Evolutionary conservation across 148 eudicot genomes (phyloP).

Genomic region (Cornus kousa): DNA sequence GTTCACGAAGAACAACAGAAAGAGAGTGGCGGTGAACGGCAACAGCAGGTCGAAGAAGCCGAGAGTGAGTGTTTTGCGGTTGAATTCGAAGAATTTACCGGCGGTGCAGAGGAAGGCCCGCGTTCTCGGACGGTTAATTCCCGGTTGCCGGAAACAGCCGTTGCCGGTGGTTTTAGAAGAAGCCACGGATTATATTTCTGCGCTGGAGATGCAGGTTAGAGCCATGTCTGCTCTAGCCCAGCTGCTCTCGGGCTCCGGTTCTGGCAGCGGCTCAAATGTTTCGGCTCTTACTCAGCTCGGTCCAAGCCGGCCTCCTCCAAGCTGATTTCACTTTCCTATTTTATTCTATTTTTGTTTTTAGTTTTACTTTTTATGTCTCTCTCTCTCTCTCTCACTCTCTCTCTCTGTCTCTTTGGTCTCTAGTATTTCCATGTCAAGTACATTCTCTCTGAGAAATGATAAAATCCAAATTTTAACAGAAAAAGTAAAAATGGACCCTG

Average conservation of each 20-base stretch:
- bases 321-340: slow-evolving; percentile 1
- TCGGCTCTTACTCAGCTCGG: slow-evolving; percentile 19
- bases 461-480: background rate
- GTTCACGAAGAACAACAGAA: slow-evolving; percentile 53
- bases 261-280: slow-evolving; percentile 9
- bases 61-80: slow-evolving; percentile 38
- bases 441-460: background rate
- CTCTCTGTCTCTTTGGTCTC: background rate
- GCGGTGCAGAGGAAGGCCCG: slow-evolving; percentile 66
- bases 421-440: slow-evolving; percentile 2
- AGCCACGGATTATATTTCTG: slow-evolving; percentile 77
- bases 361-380: background rate
- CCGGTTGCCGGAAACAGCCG: slow-evolving; percentile 79
- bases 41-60: slow-evolving; percentile 36
- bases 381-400: background rate
- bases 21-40: slow-evolving; percentile 23
- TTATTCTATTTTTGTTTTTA: background rate
- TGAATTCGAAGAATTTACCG: slow-evolving; percentile 56
- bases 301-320: slow-evolving; percentile 17
- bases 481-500: no score
- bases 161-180: slow-evolving; percentile 85
- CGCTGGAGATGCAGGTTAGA: slow-evolving; percentile 90
- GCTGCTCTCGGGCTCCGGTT: slow-evolving; percentile 41
- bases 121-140: slow-evolving; percentile 64
- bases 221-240: slow-evolving; percentile 61